Evolutionary conservation across 2,329 filamentous ascomycete genomes (phyloP).

Genomic region (Clonostachys rosea): DNA sequence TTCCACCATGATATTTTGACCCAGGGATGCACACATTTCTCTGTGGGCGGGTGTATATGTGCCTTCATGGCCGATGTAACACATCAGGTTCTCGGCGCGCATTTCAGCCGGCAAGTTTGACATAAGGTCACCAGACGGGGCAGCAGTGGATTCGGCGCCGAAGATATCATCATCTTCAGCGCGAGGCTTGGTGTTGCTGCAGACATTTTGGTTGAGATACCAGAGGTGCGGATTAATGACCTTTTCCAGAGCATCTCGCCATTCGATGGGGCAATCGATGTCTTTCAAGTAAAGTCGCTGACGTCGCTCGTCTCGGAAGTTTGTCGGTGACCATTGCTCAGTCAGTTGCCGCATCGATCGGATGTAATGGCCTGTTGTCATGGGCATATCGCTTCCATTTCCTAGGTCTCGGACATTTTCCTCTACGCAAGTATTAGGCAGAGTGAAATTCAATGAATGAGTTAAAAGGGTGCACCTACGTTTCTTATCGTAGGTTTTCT

Average conservation of each 20-base stretch:
- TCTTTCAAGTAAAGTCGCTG: slow-evolving; percentile 95
- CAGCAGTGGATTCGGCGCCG: slow-evolving; percentile 51
- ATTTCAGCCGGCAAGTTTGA: slow-evolving; percentile 81
- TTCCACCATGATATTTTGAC: slow-evolving; percentile 98
- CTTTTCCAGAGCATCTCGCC: slow-evolving; percentile 74
- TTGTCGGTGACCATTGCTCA: slow-evolving; percentile 72
- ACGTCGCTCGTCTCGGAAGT: slow-evolving; percentile 72
- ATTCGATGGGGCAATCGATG: slow-evolving; percentile 87
- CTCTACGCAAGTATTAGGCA: slow-evolving; percentile 41
- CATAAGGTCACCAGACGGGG: slow-evolving; percentile 87
- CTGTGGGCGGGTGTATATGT: slow-evolving; percentile 94
- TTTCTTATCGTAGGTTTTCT: slow-evolving; percentile 73
- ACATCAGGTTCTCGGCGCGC: slow-evolving; percentile 96
- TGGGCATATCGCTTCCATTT: slow-evolving; percentile 67
- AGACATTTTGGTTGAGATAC: slow-evolving; percentile 80
- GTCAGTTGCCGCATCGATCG: slow-evolving; percentile 81
- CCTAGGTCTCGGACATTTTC: slow-evolving; percentile 82
- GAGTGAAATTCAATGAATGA: too few relatives aligned
- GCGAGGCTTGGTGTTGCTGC: slow-evolving; percentile 13
- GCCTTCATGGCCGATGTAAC: slow-evolving; percentile 94
- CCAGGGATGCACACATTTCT: slow-evolving; percentile 95
- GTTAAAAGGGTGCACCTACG: slow-evolving; percentile 39
- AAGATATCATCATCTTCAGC: slow-evolving; percentile 30
- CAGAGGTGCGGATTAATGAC: slow-evolving; percentile 79
- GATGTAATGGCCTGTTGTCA: slow-evolving; percentile 88